These are phyloP conservation scores for Candida patagonica DNA, from an alignment of 805 yeast species.

Conservation along the genomic window DNA sequence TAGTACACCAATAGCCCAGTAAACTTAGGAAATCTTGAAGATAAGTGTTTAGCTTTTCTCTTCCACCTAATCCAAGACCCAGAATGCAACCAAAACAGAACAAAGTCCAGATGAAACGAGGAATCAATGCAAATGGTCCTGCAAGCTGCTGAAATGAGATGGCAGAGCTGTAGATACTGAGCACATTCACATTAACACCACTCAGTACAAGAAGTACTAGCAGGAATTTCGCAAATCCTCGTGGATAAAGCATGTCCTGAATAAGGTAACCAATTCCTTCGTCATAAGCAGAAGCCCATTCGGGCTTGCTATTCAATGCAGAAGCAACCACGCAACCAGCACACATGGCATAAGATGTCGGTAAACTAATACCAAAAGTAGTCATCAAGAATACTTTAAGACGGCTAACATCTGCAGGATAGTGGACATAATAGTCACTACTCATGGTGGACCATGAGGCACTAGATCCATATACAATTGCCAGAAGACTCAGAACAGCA, in stretches of 20 bases:
- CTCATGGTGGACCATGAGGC: conserved; percentile 7
- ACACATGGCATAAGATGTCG: conserved; percentile 8
- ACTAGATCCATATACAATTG: conserved; percentile 6
- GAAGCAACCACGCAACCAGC: conserved; percentile 10
- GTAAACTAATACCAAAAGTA: conserved; percentile 8
- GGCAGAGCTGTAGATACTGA: too few relatives aligned
- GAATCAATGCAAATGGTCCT: too few relatives aligned
- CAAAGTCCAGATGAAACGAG: too few relatives aligned
- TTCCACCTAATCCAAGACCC: too few relatives aligned
- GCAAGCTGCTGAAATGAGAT: too few relatives aligned
- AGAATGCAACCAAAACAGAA: too few relatives aligned
- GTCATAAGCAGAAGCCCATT: conserved; percentile 3
- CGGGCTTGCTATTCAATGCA: conserved; percentile 7
- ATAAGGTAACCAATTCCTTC: conserved; percentile 7
- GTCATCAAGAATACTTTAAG: conserved; percentile 8
- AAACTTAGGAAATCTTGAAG: conserved; percentile 8
- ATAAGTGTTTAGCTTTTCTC: conserved; percentile 8
- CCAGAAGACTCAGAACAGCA: conserved; percentile 7
- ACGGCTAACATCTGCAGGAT: conserved; percentile 8
- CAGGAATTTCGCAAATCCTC: conserved; percentile 8
- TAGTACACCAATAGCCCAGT: conserved; percentile 8
- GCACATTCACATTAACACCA: conserved; percentile 7
- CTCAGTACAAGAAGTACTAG: conserved; percentile 7
- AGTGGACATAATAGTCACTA: conserved; percentile 9
- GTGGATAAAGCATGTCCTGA: conserved; percentile 7